Conservation (phyloP, 78 protist genomes). For the Parvularia atlantis region DNA sequence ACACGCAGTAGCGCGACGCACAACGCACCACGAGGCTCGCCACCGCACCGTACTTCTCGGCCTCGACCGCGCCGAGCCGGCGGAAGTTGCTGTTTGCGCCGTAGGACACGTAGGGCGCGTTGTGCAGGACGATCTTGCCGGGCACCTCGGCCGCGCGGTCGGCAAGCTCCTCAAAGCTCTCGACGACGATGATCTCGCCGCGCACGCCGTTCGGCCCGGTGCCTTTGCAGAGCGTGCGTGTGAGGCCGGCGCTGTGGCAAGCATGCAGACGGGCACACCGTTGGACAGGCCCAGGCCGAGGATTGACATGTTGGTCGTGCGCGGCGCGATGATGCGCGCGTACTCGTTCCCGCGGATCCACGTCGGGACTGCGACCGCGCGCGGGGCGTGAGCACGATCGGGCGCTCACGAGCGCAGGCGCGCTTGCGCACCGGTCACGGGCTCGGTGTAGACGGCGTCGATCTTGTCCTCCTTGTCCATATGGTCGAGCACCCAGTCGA, state of each 20-base stretch:
- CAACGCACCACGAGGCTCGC: slow-evolving; percentile 28
- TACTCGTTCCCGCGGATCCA: slow-evolving; percentile 57
- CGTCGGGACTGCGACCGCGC: not conserved
- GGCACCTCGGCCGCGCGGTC: too few species aligned
- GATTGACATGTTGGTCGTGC: slow-evolving; percentile 30
- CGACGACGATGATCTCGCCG: too few species aligned
- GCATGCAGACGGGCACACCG: slow-evolving; percentile 3
- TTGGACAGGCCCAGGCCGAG: slow-evolving; percentile 55
- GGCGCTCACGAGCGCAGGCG: too few species aligned
- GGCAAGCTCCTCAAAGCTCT: too few species aligned
- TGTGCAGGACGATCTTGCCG: too few species aligned
- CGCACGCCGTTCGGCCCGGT: too few species aligned
- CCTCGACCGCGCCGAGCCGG: too few species aligned
- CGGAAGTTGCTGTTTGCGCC: not conserved
- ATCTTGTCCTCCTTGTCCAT: slow-evolving; percentile 38
- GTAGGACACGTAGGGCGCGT: too few species aligned
- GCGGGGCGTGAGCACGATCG: not conserved
- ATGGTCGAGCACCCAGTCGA: slow-evolving; percentile 29
- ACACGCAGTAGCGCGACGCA: slow-evolving; percentile 27
- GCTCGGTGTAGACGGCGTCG: slow-evolving; percentile 39
- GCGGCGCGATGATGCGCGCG: slow-evolving; percentile 7
- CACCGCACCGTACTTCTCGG: slow-evolving; percentile 30
- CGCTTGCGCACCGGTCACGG: slow-evolving; percentile 28
- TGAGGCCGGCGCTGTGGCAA: not conserved
- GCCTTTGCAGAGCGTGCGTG: too few species aligned